These are phyloP conservation scores for Boletus vermiculosoides DNA, from an alignment of 768 basidiomycete species.

Conservation along the genomic window DNA sequence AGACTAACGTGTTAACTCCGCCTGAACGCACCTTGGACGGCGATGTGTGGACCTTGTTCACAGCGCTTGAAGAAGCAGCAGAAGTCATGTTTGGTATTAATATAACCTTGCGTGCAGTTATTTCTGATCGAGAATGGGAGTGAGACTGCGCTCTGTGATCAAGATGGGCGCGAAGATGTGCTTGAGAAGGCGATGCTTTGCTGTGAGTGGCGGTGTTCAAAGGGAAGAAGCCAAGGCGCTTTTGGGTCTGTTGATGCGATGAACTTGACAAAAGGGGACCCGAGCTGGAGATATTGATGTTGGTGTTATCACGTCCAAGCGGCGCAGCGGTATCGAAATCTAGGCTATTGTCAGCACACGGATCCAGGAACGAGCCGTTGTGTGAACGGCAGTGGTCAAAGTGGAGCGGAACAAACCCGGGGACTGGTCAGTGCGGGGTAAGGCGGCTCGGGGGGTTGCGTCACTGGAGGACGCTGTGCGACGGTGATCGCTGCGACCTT, in stretches of 20 bases:
- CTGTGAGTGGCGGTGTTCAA: constrained; percentile 41
- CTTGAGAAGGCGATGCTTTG: constrained; percentile 27
- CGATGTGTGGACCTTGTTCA: constrained; percentile 33
- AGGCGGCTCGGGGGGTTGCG: constrained; percentile 43
- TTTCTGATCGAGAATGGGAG: constrained; percentile 40
- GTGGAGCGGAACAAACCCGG: constrained; percentile 19
- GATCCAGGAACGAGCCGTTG: constrained; percentile 3
- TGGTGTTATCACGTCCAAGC: constrained; percentile 11
- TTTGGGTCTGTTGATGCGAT: constrained; percentile 34
- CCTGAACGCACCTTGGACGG: constrained; percentile 34
- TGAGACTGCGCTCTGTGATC: constrained; percentile 37
- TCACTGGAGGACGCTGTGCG: constrained; percentile 45
- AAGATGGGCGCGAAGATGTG: constrained; percentile 28
- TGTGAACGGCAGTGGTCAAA: constrained; percentile 5
- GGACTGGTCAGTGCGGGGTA: constrained; percentile 17
- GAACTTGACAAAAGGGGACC: constrained; percentile 14
- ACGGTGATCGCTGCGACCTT: constrained; percentile 21
- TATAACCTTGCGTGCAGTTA: constrained; percentile 19
- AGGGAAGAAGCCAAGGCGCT: constrained; percentile 25
- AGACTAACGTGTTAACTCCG: constrained; percentile 18
- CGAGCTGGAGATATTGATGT: constrained; percentile 7
- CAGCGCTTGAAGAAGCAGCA: constrained; percentile 22
- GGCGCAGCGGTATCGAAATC: constrained; percentile 12
- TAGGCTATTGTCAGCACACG: constrained; percentile 11
- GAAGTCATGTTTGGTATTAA: constrained; percentile 27